Conservation (phyloP, 164 flowering plant genomes). For the Magnolia changhungtana region DNA sequence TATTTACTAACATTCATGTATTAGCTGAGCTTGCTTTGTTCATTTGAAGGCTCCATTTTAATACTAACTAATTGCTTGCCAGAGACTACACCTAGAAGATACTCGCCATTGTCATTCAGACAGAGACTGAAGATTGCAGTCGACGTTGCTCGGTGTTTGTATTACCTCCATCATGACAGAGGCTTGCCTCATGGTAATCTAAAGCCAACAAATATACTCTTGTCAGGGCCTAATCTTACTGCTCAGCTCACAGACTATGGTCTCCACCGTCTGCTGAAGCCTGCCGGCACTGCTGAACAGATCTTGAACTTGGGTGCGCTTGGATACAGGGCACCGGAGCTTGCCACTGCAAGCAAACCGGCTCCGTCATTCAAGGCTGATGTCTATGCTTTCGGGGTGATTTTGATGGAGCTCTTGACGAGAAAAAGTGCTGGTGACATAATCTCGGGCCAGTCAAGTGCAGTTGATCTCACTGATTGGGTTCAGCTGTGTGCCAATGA, state of each 20-base stretch:
- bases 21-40: neutral
- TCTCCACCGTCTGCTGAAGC: slow-evolving; percentile 88
- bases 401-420: slow-evolving; percentile 83
- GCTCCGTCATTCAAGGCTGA: slow-evolving; percentile 72
- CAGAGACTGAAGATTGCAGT: slow-evolving; percentile 78
- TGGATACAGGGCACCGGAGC: slow-evolving; percentile 91
- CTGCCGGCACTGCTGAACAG: slow-evolving; percentile 83
- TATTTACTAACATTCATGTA: neutral
- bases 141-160: slow-evolving; percentile 71
- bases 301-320: slow-evolving; percentile 77
- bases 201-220: slow-evolving; percentile 80
- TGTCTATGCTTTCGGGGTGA: slow-evolving; percentile 92
- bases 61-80: slow-evolving; percentile 19
- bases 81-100: slow-evolving; percentile 81
- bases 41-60: neutral
- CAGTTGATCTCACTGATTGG: slow-evolving; percentile 96
- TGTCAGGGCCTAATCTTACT: slow-evolving; percentile 50
- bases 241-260: slow-evolving; percentile 73
- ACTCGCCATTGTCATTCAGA: slow-evolving; percentile 64
- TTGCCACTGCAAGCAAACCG: slow-evolving; percentile 57
- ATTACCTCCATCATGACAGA: slow-evolving; percentile 68
- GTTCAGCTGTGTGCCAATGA: slow-evolving; percentile 77
- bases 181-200: slow-evolving; percentile 89
- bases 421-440: slow-evolving; percentile 95
- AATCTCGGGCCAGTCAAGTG: slow-evolving; percentile 86